These are phyloP conservation scores for Pseudophaeomoniella oleicola DNA, from an alignment of 2,329 filamentous ascomycete species.

Conservation along the genomic window DNA sequence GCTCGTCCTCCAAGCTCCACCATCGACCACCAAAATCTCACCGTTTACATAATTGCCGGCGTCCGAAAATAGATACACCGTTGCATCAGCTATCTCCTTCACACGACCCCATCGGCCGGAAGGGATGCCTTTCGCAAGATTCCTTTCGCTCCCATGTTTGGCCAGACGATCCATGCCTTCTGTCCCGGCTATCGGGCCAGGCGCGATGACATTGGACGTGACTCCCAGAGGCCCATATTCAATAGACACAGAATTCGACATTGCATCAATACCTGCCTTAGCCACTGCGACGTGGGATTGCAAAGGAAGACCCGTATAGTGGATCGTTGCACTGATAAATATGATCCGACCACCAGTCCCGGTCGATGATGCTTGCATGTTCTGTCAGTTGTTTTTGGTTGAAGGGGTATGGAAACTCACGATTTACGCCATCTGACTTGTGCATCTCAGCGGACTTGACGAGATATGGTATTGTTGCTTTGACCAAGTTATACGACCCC, in stretches of 20 bases:
- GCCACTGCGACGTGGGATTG: slow-evolving; percentile 85
- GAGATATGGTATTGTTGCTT: slow-evolving; percentile 75
- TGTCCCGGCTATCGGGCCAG: slow-evolving; percentile 72
- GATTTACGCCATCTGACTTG: slow-evolving; percentile 42
- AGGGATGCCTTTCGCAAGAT: slow-evolving; percentile 44
- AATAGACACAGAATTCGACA: slow-evolving; percentile 64
- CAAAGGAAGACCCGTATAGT: slow-evolving; percentile 73
- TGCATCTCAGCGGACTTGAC: slow-evolving; percentile 55
- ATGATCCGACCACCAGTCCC: slow-evolving; percentile 70
- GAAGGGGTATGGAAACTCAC: slow-evolving; percentile 14
- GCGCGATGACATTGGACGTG: slow-evolving; percentile 76
- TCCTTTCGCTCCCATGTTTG: slow-evolving; percentile 36
- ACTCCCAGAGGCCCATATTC: slow-evolving; percentile 83
- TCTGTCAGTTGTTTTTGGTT: no score
- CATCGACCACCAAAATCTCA: slow-evolving; percentile 55
- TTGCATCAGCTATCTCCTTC: slow-evolving; percentile 84
- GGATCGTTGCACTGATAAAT: slow-evolving; percentile 80
- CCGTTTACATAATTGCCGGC: slow-evolving; percentile 79
- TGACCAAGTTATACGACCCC: slow-evolving; percentile 87
- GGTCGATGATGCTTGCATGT: slow-evolving; percentile 21
- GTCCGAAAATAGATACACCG: slow-evolving; percentile 76
- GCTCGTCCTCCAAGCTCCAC: slow-evolving; percentile 34
- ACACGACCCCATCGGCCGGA: slow-evolving; percentile 63
- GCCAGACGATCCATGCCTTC: slow-evolving; percentile 60
- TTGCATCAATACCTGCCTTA: slow-evolving; percentile 79